Percentiles rank a stretch among this genome's conserved stretches.
These are phyloP conservation scores for Trichomonascaceae sp. DNA, from an alignment of 1,139 yeast genomes.

Conservation along the genomic window DNA sequence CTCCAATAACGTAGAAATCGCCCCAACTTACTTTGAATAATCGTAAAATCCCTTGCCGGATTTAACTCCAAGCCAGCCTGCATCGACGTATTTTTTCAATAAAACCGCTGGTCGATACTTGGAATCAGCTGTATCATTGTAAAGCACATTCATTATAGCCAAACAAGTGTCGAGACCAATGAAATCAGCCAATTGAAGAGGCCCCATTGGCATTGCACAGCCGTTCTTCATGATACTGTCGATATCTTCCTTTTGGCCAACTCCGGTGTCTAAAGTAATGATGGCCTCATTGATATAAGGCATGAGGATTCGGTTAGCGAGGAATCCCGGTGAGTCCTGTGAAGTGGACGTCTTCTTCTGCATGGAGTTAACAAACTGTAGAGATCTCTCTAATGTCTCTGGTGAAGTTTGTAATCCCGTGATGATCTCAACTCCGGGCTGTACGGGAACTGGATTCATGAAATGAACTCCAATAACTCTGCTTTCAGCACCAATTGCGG, in stretches of 20 bases:
- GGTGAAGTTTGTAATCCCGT: slow-evolving; percentile 38
- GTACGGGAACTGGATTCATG: slow-evolving; percentile 45
- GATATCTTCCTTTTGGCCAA: slow-evolving; percentile 37
- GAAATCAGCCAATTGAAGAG: slow-evolving; percentile 39
- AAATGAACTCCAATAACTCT: slow-evolving; percentile 41
- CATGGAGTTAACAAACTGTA: slow-evolving; percentile 32
- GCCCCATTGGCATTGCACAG: slow-evolving; percentile 46
- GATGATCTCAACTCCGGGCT: slow-evolving; percentile 41
- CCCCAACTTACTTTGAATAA: slow-evolving; percentile 20
- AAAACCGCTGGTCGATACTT: slow-evolving; percentile 39
- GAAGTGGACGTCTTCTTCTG: slow-evolving; percentile 37
- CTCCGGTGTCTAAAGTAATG: slow-evolving; percentile 38
- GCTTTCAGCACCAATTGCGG: slow-evolving; percentile 37
- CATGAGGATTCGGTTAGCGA: slow-evolving; percentile 39
- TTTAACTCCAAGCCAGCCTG: slow-evolving; percentile 41
- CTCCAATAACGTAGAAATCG: too few relatives aligned
- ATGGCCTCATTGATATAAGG: slow-evolving; percentile 43
- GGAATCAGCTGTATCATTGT: slow-evolving; percentile 38
- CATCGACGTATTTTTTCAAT: slow-evolving; percentile 37
- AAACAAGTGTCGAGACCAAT: slow-evolving; percentile 41
- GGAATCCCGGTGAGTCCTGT: slow-evolving; percentile 38
- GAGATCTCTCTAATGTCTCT: slow-evolving; percentile 31
- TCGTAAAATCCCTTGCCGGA: slow-evolving; percentile 40
- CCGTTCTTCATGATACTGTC: slow-evolving; percentile 42
- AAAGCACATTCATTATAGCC: slow-evolving; percentile 39